Evolutionary conservation across 768 basidiomycete species (phyloP), one percentile per base, ranked within the genome.

Genomic region (Calocybe gangraenosa): DNA sequence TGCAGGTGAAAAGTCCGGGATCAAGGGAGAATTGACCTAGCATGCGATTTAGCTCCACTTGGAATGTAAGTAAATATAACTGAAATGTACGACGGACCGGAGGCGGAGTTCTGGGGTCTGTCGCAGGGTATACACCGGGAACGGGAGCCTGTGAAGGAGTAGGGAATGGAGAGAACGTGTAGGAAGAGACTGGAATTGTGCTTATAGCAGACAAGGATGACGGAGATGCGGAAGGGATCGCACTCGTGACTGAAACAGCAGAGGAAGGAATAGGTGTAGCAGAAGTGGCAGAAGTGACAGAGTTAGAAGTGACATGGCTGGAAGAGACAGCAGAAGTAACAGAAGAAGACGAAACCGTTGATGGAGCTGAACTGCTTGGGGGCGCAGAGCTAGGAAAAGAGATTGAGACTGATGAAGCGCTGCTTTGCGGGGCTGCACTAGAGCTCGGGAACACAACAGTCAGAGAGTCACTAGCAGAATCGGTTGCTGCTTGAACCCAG

Each of bases 81-180:
- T 13, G 33, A 17, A 39, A 8, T 8, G 3, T 2, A 15, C 9
- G 37, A 59, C 70, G 60, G 41, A 78, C 78, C 0, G 76, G 62
- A 0, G 85, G 85, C 1, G 84, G 84, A 21, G 65, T 62, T 15
- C 63, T 63, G 1, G 84, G 84, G 48, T 81, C 74, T 3, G 73
- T 71, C 8, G 66, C 62, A 8, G 78, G 77, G 57, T 75, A 85
- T 3, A 77, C 60, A 7, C 73, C 73, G 0, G 76, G 69, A 40
- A 78, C 62, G 6, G 85, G 71, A 0, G 65, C 53, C 43, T 79
- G 73, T 0, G 78, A 74, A 13, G 85, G 82, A 11, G 76, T 69
- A 1, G 84, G 81, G 68, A 76, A 84, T 3, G 82, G 74, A 10
- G 72, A 63, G 68, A 86, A 58, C 32, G 53, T 50, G 47, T 48